Percentiles rank a stretch among this genome's conserved stretches.
Conservation (phyloP, 192 early-diverging fungal species). For the Dissophora globulifera region DNA sequence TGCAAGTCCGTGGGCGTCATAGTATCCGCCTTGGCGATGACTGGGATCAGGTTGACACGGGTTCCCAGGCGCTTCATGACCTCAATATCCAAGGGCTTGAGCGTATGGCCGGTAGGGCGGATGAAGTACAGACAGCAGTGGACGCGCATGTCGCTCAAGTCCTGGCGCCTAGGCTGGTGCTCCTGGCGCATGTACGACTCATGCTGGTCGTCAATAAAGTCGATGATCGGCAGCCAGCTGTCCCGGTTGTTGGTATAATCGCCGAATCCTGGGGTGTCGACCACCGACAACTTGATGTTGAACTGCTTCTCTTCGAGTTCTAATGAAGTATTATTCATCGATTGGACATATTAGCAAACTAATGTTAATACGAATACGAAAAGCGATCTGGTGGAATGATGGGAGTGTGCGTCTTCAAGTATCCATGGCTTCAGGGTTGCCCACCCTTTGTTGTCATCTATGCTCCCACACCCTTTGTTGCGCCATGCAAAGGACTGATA, state of each 20-base stretch:
- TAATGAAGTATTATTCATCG: too few species aligned
- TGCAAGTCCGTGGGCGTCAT: conserved; percentile 90
- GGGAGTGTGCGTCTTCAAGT: too few species aligned
- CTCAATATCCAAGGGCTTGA: conserved; percentile 94
- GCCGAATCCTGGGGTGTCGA: conserved; percentile 92
- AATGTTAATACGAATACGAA: too few species aligned
- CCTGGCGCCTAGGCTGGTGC: conserved; percentile 83
- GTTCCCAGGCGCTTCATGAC: conserved; percentile 98
- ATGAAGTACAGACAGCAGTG: conserved; percentile 99
- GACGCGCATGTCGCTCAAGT: conserved; percentile 93
- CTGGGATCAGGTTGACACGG: conserved; percentile 97
- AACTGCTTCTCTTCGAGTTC: conserved; percentile 99
- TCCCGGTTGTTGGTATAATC: conserved; percentile 95
- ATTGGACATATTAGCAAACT: too few species aligned
- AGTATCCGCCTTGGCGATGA: conserved; percentile 99
- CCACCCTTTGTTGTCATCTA: background rate
- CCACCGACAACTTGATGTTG: conserved; percentile 93
- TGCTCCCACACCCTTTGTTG: background rate
- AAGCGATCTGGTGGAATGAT: too few species aligned
- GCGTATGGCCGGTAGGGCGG: conserved; percentile 95
- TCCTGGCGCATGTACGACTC: conserved; percentile 94
- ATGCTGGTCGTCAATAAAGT: conserved; percentile 99
- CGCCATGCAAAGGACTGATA: background rate
- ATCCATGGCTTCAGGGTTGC: too few species aligned
- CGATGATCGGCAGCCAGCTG: conserved; percentile 97